Percentiles rank a stretch among this genome's conserved stretches.
phyloP scores from a whole-genome alignment of 163 green algal genomes.

The Chlamydomonas reinhardtii region DNA sequence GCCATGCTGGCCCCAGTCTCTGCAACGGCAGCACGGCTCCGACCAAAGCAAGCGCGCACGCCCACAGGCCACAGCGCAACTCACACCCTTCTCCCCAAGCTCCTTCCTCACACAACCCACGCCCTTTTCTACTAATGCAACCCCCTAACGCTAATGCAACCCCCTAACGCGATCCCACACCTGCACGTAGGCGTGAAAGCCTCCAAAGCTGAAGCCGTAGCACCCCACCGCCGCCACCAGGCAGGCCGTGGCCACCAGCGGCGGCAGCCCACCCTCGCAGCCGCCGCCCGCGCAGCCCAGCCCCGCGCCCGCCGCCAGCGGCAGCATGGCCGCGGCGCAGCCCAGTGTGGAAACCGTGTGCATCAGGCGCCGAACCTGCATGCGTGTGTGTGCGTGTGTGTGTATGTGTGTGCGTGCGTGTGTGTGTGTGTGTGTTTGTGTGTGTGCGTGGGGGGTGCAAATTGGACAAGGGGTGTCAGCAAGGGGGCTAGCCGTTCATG shows the following conservation, averaged over 20 bases:
- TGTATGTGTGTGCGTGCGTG: no score
- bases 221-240: constrained; percentile 63
- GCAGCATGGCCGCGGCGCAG: constrained; percentile 54
- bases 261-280: constrained; percentile 20
- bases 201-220: constrained; percentile 73
- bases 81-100: no score
- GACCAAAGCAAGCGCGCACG: no score
- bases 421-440: no score
- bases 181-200: constrained; percentile 76
- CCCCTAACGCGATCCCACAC: neutral
- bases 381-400: neutral
- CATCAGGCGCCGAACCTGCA: constrained; percentile 58
- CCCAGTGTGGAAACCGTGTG: constrained; percentile 63
- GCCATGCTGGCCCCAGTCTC: no score
- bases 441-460: no score
- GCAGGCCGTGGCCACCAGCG: constrained; percentile 44
- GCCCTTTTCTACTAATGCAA: neutral
- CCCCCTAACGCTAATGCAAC: no score
- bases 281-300: neutral
- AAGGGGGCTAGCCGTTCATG: no score
- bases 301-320: constrained; percentile 52
- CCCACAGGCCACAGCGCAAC: no score
- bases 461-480: no score
- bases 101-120: neutral
- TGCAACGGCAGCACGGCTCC: no score